Percentiles rank a stretch among this genome's conserved stretches.
Evolutionary conservation across 139 green algal species (phyloP).

Genomic region (Coccomyxa sp.): DNA sequence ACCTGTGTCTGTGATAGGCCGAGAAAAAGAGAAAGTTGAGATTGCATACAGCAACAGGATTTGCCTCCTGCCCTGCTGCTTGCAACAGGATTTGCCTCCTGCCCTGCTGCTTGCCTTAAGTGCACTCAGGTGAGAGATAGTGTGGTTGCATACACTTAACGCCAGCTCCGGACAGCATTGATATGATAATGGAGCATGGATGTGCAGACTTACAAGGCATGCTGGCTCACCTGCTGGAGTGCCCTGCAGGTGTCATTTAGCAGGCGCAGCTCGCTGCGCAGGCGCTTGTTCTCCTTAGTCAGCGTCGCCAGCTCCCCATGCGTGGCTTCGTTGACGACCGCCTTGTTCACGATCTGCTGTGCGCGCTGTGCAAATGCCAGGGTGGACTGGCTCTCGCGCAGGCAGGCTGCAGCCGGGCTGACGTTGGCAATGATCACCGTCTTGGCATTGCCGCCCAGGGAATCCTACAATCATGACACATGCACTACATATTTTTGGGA

Average conservation of each 20-base stretch:
- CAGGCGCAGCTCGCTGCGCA: slow-evolving; percentile 17
- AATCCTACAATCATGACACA: slow-evolving; percentile 56
- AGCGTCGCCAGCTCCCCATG: slow-evolving; percentile 24
- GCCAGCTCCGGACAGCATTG: neutral
- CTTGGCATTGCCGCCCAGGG: slow-evolving; percentile 84
- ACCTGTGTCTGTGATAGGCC: neutral
- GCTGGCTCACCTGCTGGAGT: neutral
- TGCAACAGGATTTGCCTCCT: neutral
- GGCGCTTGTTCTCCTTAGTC: slow-evolving; percentile 23
- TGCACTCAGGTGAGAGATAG: too few relatives aligned
- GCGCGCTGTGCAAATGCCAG: slow-evolving; percentile 52
- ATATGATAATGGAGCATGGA: neutral
- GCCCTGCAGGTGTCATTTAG: neutral
- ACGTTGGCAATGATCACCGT: slow-evolving; percentile 68
- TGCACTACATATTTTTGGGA: too few relatives aligned
- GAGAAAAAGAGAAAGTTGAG: neutral
- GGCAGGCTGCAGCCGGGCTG: slow-evolving; percentile 24
- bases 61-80: too few relatives aligned
- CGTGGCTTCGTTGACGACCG: slow-evolving; percentile 45
- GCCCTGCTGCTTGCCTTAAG: too few relatives aligned
- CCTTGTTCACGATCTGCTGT: slow-evolving; percentile 15
- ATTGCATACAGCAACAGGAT: neutral
- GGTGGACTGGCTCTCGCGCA: slow-evolving; percentile 41
- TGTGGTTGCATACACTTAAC: neutral
- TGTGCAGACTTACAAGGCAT: neutral